These are phyloP conservation scores for Moesziomyces antarcticus DNA, from an alignment of 1,284 basidiomycete species.

Conservation along the genomic window DNA sequence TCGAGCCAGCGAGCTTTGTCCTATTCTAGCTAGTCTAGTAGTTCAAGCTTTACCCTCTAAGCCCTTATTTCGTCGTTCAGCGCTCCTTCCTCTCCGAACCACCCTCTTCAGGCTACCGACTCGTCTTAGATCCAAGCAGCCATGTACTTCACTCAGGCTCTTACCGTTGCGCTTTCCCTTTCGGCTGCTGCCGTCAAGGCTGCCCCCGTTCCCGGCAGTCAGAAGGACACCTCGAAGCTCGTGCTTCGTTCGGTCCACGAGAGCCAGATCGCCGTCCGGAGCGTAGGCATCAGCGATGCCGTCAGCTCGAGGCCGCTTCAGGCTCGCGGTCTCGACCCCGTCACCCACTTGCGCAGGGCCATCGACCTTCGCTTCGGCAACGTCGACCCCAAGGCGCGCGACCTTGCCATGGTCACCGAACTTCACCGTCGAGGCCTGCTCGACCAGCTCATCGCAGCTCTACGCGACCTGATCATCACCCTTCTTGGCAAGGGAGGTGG, in stretches of 20 bases:
- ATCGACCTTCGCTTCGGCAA: constrained; percentile 38
- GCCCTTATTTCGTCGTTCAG: constrained; percentile 1
- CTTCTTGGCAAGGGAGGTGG: constrained; percentile 46
- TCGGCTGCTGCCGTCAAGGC: constrained; percentile 47
- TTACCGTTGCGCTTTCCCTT: constrained; percentile 47
- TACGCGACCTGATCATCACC: constrained; percentile 47
- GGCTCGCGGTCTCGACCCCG: constrained; percentile 32
- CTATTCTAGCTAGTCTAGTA: constrained; percentile 38
- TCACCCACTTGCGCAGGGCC: constrained; percentile 28
- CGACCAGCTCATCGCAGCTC: constrained; percentile 49
- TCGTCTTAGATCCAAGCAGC: constrained; percentile 4
- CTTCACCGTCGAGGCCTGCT: constrained; percentile 50
- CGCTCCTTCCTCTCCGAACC: not conserved
- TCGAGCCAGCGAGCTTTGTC: constrained; percentile 12
- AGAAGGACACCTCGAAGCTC: constrained; percentile 11
- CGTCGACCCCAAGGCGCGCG: constrained; percentile 34
- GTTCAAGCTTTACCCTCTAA: constrained; percentile 6
- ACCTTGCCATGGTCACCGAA: constrained; percentile 43
- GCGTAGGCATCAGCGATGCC: constrained; percentile 10
- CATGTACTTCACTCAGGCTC: constrained; percentile 53
- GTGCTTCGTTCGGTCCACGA: constrained; percentile 28
- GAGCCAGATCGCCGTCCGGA: constrained; percentile 23
- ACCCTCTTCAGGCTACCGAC: not conserved
- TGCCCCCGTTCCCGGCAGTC: constrained; percentile 25
- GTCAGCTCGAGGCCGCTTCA: constrained; percentile 32